Evolutionary conservation across 495 filamentous ascomycete species (phyloP).

Genomic region (Aspergillus indologenus): DNA sequence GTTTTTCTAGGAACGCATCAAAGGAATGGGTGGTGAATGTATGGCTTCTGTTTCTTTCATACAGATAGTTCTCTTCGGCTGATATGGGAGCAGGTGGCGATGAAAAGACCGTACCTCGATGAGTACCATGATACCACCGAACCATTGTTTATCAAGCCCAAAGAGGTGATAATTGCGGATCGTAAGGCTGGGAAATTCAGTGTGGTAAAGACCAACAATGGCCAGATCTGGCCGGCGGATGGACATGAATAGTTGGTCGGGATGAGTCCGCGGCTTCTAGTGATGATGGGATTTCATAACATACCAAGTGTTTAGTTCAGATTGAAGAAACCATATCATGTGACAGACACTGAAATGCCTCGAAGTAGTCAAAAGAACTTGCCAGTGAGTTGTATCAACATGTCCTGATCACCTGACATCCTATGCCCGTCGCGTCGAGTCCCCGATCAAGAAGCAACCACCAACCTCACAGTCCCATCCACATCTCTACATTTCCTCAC

Average conservation of each 20-base stretch:
- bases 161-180: background rate
- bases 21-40: background rate
- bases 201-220: conserved; percentile 2
- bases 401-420: background rate
- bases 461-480: background rate
- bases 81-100: background rate
- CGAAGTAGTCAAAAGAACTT: too few species aligned
- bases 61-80: background rate
- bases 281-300: background rate
- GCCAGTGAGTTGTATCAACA: background rate
- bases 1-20: background rate
- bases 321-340: too few species aligned
- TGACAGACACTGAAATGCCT: too few species aligned
- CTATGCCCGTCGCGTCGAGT: background rate
- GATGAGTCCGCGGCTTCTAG: background rate
- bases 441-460: background rate
- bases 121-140: conserved; percentile 5
- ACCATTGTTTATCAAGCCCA: background rate
- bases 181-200: conserved; percentile 2
- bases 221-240: background rate
- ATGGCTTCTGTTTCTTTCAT: background rate
- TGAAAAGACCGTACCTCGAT: background rate
- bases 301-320: background rate
- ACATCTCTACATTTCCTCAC: background rate
- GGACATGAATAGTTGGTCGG: background rate